These are phyloP conservation scores for Leishmania gerbilli DNA, from an alignment of 208 protist genomes.

Conservation along the genomic window DNA sequence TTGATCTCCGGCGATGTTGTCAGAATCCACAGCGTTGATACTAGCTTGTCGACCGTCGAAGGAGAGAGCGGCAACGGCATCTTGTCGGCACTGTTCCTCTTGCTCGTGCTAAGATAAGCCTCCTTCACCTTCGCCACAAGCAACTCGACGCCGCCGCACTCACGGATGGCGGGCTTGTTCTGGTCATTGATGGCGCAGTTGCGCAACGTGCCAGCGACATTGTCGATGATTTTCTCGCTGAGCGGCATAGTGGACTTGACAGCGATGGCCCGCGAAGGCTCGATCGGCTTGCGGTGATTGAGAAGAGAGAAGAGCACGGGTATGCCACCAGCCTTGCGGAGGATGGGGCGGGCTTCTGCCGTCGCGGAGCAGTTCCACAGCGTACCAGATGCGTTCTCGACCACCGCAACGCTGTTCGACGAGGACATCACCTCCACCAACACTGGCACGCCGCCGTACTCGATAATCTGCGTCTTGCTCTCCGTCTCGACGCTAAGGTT, in stretches of 20 bases:
- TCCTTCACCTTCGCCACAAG: conserved; percentile 69
- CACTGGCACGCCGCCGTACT: conserved; percentile 86
- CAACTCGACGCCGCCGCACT: conserved; percentile 85
- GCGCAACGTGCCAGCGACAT: conserved; percentile 87
- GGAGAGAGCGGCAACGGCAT: conserved; percentile 26
- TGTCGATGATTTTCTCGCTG: conserved; percentile 90
- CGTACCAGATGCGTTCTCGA: conserved; percentile 92
- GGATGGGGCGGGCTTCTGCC: conserved; percentile 76
- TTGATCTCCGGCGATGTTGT: conserved; percentile 92
- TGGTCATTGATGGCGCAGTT: conserved; percentile 95
- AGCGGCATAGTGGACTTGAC: conserved; percentile 24
- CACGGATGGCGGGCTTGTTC: conserved; percentile 87
- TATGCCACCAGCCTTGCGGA: conserved; percentile 86
- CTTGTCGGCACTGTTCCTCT: conserved; percentile 1
- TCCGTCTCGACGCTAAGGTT: conserved; percentile 92
- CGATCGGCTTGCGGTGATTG: conserved; percentile 40
- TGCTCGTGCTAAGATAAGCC: conserved; percentile 29
- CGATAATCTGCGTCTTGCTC: conserved; percentile 89
- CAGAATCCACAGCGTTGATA: conserved; percentile 90
- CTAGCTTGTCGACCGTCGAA: conserved; percentile 89
- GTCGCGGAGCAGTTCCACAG: conserved; percentile 93
- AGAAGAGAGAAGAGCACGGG: conserved; percentile 80
- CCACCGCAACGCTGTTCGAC: conserved; percentile 69
- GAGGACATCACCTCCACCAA: conserved; percentile 74
- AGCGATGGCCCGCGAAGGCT: conserved; percentile 3